Evolutionary conservation across 371 early-diverging fungal genomes (phyloP).

Genomic region (Choanephora cucurbitarum): DNA sequence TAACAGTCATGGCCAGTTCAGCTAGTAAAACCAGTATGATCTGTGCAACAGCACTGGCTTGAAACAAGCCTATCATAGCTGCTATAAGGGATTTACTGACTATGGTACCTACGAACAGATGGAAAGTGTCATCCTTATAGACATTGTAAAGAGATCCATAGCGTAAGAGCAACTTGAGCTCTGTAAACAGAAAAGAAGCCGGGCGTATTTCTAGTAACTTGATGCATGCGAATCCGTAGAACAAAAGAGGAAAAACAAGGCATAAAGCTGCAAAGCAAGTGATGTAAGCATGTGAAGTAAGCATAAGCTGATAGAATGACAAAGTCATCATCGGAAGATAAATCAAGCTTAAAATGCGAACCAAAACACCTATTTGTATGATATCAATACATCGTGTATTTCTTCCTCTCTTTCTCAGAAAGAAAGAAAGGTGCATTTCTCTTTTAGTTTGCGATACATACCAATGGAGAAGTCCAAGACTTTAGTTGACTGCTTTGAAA

Average conservation of each 20-base stretch:
- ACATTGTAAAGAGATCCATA: slow-evolving; percentile 57
- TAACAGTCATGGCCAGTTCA: slow-evolving; percentile 22
- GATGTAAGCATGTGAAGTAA: slow-evolving; percentile 36
- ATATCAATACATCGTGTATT: background rate
- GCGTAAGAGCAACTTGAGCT: slow-evolving; percentile 45
- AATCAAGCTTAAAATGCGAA: slow-evolving; percentile 33
- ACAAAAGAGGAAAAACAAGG: slow-evolving; percentile 30
- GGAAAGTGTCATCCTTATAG: slow-evolving; percentile 48
- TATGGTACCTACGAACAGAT: slow-evolving; percentile 48
- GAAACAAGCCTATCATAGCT: slow-evolving; percentile 45
- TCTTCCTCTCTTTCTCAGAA: no score
- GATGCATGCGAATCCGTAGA: slow-evolving; percentile 40
- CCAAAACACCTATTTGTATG: slow-evolving; percentile 27
- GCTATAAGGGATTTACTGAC: slow-evolving; percentile 36
- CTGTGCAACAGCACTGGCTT: slow-evolving; percentile 35
- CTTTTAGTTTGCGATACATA: slow-evolving; percentile 1
- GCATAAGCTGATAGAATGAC: slow-evolving; percentile 47
- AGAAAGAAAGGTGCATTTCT: no score
- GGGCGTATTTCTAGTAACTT: slow-evolving; percentile 41
- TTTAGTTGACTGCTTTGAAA: slow-evolving; percentile 4
- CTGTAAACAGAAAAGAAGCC: slow-evolving; percentile 46
- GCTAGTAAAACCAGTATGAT: slow-evolving; percentile 34
- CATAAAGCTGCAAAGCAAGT: slow-evolving; percentile 33
- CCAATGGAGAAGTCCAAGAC: slow-evolving; percentile 31
- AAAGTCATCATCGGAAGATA: slow-evolving; percentile 42